Percentiles rank a stretch among this genome's conserved stretches.
phyloP scores from a whole-genome alignment of 169 alveolate genomes.

The Amoebophrya sp. region DNA sequence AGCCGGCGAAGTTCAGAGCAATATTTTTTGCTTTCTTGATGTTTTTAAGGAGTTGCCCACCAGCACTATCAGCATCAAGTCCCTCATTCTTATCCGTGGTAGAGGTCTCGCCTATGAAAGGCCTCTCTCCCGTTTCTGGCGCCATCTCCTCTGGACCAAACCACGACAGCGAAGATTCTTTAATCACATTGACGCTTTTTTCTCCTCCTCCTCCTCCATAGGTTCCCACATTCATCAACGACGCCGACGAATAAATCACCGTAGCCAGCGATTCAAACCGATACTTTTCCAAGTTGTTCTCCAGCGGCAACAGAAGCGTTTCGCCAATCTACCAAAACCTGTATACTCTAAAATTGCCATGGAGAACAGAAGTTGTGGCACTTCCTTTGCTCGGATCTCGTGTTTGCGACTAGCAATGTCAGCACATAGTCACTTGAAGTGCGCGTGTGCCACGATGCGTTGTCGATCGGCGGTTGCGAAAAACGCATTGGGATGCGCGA shows the following conservation, averaged over 20 bases:
- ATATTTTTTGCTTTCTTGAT: too few relatives aligned
- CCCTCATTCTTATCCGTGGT: neutral
- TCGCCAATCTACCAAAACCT: neutral
- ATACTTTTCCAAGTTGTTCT: neutral
- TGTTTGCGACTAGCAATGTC: neutral
- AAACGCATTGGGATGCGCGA: neutral
- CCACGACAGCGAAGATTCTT: too few relatives aligned
- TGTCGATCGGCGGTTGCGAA: neutral
- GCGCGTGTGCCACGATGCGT: neutral
- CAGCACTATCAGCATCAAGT: too few relatives aligned
- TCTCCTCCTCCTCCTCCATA: neutral
- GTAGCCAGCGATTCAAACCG: slow-evolving; percentile 7
- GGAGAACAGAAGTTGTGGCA: neutral
- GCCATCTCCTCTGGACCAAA: neutral
- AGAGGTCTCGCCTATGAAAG: too few relatives aligned
- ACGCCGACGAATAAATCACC: neutral
- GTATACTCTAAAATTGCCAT: neutral
- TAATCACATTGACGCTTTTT: too few relatives aligned
- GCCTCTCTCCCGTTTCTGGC: neutral
- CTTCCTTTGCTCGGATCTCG: slow-evolving; percentile 7
- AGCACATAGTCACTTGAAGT: neutral
- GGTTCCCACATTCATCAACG: neutral
- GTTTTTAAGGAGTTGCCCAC: too few relatives aligned
- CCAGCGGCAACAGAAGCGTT: neutral
- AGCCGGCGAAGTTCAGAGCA: neutral